Evolutionary conservation across 2,329 filamentous ascomycete species (phyloP).

Genomic region (Botryotinia globosa): DNA sequence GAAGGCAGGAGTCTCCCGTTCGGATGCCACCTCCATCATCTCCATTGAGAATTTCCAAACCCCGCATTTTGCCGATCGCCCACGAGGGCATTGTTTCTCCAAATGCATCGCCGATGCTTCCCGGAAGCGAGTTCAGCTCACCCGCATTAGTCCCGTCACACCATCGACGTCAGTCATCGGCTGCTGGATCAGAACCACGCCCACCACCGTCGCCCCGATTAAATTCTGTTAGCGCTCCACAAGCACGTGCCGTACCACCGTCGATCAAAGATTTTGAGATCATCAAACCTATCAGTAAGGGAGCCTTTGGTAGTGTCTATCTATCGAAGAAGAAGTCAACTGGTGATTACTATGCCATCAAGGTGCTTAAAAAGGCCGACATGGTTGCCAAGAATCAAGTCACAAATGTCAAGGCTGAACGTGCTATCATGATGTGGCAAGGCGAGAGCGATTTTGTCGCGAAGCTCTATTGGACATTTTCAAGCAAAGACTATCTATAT

Average conservation of each 20-base stretch:
- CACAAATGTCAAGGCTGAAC: constrained; percentile 96
- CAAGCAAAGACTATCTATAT: constrained; percentile 98
- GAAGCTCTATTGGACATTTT: constrained; percentile 99
- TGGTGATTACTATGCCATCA: constrained; percentile 97
- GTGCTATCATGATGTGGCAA: constrained; percentile 99
- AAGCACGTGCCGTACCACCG: constrained; percentile 83
- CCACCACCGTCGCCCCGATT: constrained; percentile 81
- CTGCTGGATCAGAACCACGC: constrained; percentile 67
- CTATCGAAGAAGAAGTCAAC: constrained; percentile 98
- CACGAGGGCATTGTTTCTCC: constrained; percentile 74
- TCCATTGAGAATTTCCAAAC: constrained; percentile 81
- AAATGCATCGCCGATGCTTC: constrained; percentile 83
- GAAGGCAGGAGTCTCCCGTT: constrained; percentile 85
- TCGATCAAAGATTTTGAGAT: constrained; percentile 99
- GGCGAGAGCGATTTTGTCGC: constrained; percentile 98
- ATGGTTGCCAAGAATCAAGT: constrained; percentile 99
- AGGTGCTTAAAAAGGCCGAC: constrained; percentile 98
- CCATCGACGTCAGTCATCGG: constrained; percentile 87
- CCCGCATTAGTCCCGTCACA: constrained; percentile 64
- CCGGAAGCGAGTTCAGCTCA: constrained; percentile 77
- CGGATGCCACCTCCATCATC: constrained; percentile 74
- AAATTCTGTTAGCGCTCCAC: constrained; percentile 70
- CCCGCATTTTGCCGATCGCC: constrained; percentile 58
- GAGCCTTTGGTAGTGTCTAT: constrained; percentile 96
- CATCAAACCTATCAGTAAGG: constrained; percentile 98